Base-by-base conservation (phyloP, 371 early-diverging fungal genomes). In the Apophysomyces elegans region DNA sequence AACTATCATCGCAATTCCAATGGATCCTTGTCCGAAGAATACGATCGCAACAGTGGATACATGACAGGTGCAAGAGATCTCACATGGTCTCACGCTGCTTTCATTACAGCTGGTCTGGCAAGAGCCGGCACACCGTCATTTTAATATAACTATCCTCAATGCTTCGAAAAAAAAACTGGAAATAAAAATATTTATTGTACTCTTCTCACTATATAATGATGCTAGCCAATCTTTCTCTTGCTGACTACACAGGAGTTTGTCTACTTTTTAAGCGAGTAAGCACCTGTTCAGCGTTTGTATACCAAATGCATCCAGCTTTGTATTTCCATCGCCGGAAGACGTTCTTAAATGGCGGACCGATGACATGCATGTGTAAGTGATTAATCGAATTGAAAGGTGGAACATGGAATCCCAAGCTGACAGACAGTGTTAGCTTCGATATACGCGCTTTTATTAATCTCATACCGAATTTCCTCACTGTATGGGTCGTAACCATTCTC, bases 51-150 rank as follows among this genome's bases (percentile, higher is more conserved):
- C 41, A 79, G 75, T 14, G 94, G 94, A 0, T 83, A 67, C 41
- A 74, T 81, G 50, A 74, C 70, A 8, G 91, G 92, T n/a, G 94
- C 93, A 13, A 59, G 70, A 13, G 85, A 93, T 61, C 70, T 94
- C 63, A 93, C 93, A 0, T 93, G 94, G 94, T 85, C 84, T 54
- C 90, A 92, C 69, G 89, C 90, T 4, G 77, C 88, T 13, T 78
- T 88, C 39, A 68, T 86, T 12, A 72, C 86, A 26, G 87, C 89
- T 13, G 59, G 62, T 8, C 59, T 61, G 47, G 79, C 82, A 32
- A 69, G 73, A 64, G 35, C 58, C 9, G 66, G 64, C 4, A 60
- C 11, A 0, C 69, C 67, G 4, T 44, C 65, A 7, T 61, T 50
- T 43, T 70, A 67, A 69, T 45, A 36, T 8, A 13, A 13, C 32